Evolutionary conservation across 768 basidiomycete genomes (phyloP).

Genomic region (Hemileccinum impolitum): DNA sequence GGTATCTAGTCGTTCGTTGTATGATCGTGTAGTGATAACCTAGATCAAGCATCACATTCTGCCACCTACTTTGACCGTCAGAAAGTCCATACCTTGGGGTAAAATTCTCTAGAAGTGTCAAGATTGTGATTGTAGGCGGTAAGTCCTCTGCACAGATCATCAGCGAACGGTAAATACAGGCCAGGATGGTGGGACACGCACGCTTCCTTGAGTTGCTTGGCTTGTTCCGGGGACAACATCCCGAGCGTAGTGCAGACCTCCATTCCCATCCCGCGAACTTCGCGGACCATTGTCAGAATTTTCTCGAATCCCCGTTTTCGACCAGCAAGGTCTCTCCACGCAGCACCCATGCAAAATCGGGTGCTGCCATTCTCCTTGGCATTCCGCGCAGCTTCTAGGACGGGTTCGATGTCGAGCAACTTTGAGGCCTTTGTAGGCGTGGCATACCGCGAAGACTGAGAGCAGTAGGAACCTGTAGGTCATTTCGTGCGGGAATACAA

Average conservation of each 20-base stretch:
- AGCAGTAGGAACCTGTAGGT: conserved; percentile 85
- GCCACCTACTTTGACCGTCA: background rate
- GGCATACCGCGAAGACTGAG: conserved; percentile 91
- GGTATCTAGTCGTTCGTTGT: conserved; percentile 89
- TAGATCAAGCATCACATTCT: conserved; percentile 29
- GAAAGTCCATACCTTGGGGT: conserved; percentile 64
- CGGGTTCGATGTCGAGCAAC: conserved; percentile 86
- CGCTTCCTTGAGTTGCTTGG: conserved; percentile 89
- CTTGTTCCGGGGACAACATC: conserved; percentile 94
- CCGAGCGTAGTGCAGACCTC: conserved; percentile 99
- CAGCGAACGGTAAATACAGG: background rate
- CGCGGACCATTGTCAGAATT: conserved; percentile 88
- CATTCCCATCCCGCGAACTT: conserved; percentile 95
- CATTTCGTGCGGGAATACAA: background rate
- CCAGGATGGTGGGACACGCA: conserved; percentile 36
- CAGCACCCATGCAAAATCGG: conserved; percentile 98
- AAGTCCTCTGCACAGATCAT: conserved; percentile 55
- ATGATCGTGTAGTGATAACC: conserved; percentile 95
- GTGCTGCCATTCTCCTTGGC: conserved; percentile 97
- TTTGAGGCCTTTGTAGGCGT: conserved; percentile 87
- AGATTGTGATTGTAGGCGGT: conserved; percentile 99
- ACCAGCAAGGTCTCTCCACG: conserved; percentile 93
- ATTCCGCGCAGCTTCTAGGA: conserved; percentile 86
- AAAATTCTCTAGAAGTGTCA: conserved; percentile 96
- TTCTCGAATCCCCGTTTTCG: conserved; percentile 91